Percentiles rank a stretch among this genome's conserved stretches.
These are phyloP conservation scores for Russula earlei DNA, from an alignment of 768 basidiomycete species.

Conservation along the genomic window DNA sequence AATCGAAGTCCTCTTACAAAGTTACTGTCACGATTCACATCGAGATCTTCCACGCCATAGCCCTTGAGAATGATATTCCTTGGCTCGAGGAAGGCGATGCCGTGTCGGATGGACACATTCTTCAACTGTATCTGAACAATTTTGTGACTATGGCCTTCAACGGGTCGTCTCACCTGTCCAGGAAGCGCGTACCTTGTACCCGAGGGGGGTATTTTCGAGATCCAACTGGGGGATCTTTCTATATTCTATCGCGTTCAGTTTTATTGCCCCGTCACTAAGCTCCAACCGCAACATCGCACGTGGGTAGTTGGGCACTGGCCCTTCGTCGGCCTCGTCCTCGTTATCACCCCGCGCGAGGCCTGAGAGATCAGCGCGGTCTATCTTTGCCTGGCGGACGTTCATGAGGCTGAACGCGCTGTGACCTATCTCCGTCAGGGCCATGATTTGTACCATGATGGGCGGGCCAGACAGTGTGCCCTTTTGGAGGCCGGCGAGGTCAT, in stretches of 20 bases:
- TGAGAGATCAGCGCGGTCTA: constrained; percentile 44
- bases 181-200: constrained; percentile 55
- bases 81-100: constrained; percentile 73
- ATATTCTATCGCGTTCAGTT: constrained; percentile 72
- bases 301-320: constrained; percentile 74
- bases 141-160: not conserved
- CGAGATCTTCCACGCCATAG: constrained; percentile 54
- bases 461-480: constrained; percentile 32
- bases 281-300: constrained; percentile 68
- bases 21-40: constrained; percentile 43
- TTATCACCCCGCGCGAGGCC: constrained; percentile 40
- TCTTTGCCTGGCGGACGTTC: constrained; percentile 55
- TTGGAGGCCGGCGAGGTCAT: constrained; percentile 29
- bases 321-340: constrained; percentile 51
- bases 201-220: constrained; percentile 69
- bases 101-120: constrained; percentile 56
- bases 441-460: constrained; percentile 67
- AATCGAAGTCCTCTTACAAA: constrained; percentile 53
- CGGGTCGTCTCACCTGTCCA: not conserved
- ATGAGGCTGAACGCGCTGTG: constrained; percentile 73
- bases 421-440: constrained; percentile 74
- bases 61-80: constrained; percentile 51
- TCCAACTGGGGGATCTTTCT: constrained; percentile 51
- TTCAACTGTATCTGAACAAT: constrained; percentile 55
- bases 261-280: constrained; percentile 67